A percentile compares a stretch with the other conserved stretches of the same genome.
These are phyloP conservation scores for Populus euphratica DNA, from an alignment of 345 rosid species.

Conservation along the genomic window DNA sequence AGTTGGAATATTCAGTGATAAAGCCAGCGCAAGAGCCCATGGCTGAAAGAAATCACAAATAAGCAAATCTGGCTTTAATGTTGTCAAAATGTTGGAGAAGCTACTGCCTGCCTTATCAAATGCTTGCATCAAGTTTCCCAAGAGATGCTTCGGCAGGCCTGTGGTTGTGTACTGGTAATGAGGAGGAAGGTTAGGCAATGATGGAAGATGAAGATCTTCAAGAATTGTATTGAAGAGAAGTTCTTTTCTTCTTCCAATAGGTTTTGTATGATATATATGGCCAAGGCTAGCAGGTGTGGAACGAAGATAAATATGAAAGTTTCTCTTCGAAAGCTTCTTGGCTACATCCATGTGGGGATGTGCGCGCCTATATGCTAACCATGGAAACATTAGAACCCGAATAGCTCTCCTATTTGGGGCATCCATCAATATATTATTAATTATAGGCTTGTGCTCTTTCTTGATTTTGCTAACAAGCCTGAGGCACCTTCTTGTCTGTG, in stretches of 20 bases:
- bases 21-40: no score
- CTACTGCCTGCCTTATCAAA: no score
- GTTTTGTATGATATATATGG: background rate
- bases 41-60: no score
- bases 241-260: no score
- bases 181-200: slow-evolving; percentile 42
- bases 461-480: background rate
- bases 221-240: slow-evolving; percentile 20
- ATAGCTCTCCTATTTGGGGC: background rate
- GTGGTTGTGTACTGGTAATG: slow-evolving; percentile 39
- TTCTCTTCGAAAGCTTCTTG: slow-evolving; percentile 30
- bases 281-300: slow-evolving; percentile 35
- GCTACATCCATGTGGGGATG: slow-evolving; percentile 41
- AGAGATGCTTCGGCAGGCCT: slow-evolving; percentile 19
- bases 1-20: no score
- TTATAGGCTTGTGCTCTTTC: background rate
- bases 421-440: background rate
- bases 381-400: slow-evolving; percentile 43
- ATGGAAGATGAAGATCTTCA: slow-evolving; percentile 35
- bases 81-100: no score
- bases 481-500: no score
- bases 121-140: no score
- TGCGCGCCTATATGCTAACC: slow-evolving; percentile 50
- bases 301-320: slow-evolving; percentile 33
- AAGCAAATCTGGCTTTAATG: no score